phyloP scores from a whole-genome alignment of 176 grass and related monocot genomes.

The Cenchrus americanus region DNA sequence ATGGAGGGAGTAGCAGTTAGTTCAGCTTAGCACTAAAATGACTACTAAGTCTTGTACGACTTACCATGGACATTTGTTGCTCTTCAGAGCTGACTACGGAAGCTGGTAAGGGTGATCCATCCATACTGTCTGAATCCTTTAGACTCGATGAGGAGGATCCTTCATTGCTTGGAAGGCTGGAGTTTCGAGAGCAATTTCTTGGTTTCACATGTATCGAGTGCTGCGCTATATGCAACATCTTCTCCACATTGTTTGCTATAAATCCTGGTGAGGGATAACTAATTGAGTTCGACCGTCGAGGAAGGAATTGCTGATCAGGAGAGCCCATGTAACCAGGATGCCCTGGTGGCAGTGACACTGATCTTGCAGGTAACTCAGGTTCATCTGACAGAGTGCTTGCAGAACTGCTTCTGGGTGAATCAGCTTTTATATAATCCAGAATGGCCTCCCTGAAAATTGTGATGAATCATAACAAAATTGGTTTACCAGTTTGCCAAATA shows the following conservation, averaged over 20 bases:
- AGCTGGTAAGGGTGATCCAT: conserved; percentile 30
- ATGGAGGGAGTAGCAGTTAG: not conserved
- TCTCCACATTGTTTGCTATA: conserved; percentile 22
- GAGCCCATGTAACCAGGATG: conserved; percentile 30
- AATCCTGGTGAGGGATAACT: conserved; percentile 25
- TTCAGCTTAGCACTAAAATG: no score
- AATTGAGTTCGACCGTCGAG: conserved; percentile 41
- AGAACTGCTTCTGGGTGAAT: conserved; percentile 51
- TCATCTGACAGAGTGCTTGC: conserved; percentile 41
- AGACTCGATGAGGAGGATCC: conserved; percentile 20
- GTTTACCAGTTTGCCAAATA: not conserved
- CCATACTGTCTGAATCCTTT: conserved; percentile 35
- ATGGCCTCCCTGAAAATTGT: conserved; percentile 53
- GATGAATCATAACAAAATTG: not conserved
- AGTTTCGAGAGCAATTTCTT: conserved; percentile 27
- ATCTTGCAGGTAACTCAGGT: conserved; percentile 34
- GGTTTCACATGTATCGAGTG: conserved; percentile 16
- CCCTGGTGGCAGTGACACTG: conserved; percentile 46
- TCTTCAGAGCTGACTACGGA: conserved; percentile 33
- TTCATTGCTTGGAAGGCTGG: conserved; percentile 32
- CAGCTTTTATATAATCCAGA: conserved; percentile 15
- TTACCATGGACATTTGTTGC: conserved; percentile 49
- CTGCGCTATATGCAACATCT: not conserved
- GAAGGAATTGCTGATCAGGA: conserved; percentile 23
- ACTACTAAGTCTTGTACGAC: conserved; percentile 19